Base-by-base conservation (phyloP, 495 filamentous ascomycete genomes). In the Rhypophila decipiens region DNA sequence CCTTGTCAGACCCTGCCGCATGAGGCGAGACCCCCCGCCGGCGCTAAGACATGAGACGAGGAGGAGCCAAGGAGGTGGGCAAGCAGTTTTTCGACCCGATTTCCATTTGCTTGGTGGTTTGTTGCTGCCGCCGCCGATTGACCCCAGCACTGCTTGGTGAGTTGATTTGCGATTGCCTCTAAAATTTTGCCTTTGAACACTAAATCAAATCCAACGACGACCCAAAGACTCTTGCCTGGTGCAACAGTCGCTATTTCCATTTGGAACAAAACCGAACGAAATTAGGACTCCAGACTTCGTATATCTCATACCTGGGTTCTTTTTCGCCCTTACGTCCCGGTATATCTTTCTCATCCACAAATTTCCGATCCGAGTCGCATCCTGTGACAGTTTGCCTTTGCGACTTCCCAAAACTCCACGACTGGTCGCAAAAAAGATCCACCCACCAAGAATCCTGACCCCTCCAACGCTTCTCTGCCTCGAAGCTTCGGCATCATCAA, bases 191-290 rank as follows among this genome's bases (percentile, higher is more conserved):
- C 10, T 27, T 24, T 27, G 13, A 33, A n/a, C 21, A 18, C 23
- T 31, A 31, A 7, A 31, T 31, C 46, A 31, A n/a, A 18, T 19
- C 39, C 39, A 9, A 27, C 39, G 17, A 12, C n/a, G 35, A 23
- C 11, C 13, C 39, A 40, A 44, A 46, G 50, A 52, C 47, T 50
- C 41, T 51, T 59, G 59, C 59, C 59, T 62, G 59, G 60, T 46
- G 57, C 60, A 63, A 52, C 43, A n/a, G 53, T 60, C 60, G 51
- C 42, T 36, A 51, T 48, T 60, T 63, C 54, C 49, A 37, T 63
- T 59, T 49, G 13, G 27, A 31, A n/a, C 27, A 10, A 42, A n/a
- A n/a, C n/a, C n/a, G n/a, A n/a, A n/a, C n/a, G n/a, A n/a, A n/a
- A n/a, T n/a, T n/a, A n/a, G n/a, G n/a, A n/a, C n/a, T n/a, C n/a